These are phyloP conservation scores for Raphidocelis subcapitata DNA, from an alignment of 139 green algal genomes.

Conservation along the genomic window DNA sequence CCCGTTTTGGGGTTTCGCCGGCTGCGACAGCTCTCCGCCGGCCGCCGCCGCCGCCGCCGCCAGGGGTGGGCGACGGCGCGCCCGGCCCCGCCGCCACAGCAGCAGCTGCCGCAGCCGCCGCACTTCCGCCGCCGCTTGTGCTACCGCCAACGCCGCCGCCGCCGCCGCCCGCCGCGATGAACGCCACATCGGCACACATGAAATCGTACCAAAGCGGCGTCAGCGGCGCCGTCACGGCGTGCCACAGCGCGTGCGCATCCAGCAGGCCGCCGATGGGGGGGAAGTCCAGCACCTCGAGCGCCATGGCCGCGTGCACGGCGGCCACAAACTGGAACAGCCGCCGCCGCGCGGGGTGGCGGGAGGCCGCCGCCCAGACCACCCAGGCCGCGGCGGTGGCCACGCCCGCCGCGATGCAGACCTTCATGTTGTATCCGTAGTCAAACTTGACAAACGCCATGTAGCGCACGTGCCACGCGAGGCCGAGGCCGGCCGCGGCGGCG, in stretches of 20 bases:
- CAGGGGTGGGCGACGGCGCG: no score
- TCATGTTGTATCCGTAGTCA: slow-evolving; percentile 88
- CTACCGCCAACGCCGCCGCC: not conserved
- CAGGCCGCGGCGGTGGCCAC: slow-evolving; percentile 47
- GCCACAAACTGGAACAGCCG: slow-evolving; percentile 60
- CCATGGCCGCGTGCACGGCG: slow-evolving; percentile 52
- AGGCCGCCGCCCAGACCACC: slow-evolving; percentile 12
- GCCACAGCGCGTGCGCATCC: slow-evolving; percentile 86
- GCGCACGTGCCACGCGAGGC: slow-evolving; percentile 51
- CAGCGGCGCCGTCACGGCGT: slow-evolving; percentile 72
- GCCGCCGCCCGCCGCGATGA: slow-evolving; percentile 1
- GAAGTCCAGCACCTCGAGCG: slow-evolving; percentile 88
- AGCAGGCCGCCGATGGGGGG: slow-evolving; percentile 62
- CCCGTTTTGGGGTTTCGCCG: not conserved
- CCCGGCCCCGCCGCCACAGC: no score
- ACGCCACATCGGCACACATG: slow-evolving; percentile 39
- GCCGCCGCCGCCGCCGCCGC: not conserved
- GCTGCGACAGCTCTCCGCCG: not conserved
- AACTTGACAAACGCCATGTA: slow-evolving; percentile 84
- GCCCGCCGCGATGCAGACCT: slow-evolving; percentile 64
- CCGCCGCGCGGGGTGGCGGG: slow-evolving; percentile 34
- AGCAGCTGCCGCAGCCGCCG: not conserved
- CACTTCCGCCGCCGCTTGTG: no score
- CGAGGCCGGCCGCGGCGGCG: not conserved
- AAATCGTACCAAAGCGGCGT: slow-evolving; percentile 78